Evolutionary conservation across 768 basidiomycete species (phyloP).

Genomic region (Coprinopsis strossmayeri): DNA sequence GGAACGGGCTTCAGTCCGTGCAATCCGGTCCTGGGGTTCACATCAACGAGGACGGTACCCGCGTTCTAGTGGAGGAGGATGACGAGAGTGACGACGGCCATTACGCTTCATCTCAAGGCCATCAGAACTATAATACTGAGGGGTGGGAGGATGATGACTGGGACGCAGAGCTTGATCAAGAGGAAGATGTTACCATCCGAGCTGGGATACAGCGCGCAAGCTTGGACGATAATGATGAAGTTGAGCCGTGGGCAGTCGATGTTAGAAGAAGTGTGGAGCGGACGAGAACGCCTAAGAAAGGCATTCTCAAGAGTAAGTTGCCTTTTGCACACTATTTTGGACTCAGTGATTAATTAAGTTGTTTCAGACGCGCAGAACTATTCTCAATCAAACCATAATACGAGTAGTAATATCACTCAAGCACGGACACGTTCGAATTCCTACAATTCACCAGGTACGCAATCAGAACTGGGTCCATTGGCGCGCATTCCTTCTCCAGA

Average conservation of each 20-base stretch:
- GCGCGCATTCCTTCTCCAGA: constrained; percentile 80
- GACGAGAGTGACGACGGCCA: constrained; percentile 53
- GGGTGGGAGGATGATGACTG: constrained; percentile 80
- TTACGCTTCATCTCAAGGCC: constrained; percentile 31
- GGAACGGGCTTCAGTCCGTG: constrained; percentile 39
- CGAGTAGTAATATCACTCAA: constrained; percentile 36
- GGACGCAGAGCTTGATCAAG: constrained; percentile 53
- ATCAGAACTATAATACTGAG: constrained; percentile 43
- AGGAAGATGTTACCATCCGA: constrained; percentile 68
- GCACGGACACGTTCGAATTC: constrained; percentile 76
- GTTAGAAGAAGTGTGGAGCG: constrained; percentile 69
- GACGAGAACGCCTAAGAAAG: constrained; percentile 59
- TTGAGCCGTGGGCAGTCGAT: constrained; percentile 72
- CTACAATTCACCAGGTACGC: constrained; percentile 52
- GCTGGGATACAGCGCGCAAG: constrained; percentile 44
- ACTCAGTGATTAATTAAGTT: constrained; percentile 1
- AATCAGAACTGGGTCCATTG: constrained; percentile 63
- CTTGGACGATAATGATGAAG: constrained; percentile 29
- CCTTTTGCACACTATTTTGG: constrained; percentile 5
- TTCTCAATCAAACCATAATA: constrained; percentile 51
- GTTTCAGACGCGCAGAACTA: constrained; percentile 60
- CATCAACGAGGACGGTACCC: constrained; percentile 61
- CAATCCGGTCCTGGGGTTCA: constrained; percentile 31
- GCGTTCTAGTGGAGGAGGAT: constrained; percentile 68
- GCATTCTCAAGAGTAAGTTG: constrained; percentile 83